These are phyloP conservation scores for Ensete ventricosum DNA, from an alignment of 176 grass and related monocot species.

Conservation along the genomic window DNA sequence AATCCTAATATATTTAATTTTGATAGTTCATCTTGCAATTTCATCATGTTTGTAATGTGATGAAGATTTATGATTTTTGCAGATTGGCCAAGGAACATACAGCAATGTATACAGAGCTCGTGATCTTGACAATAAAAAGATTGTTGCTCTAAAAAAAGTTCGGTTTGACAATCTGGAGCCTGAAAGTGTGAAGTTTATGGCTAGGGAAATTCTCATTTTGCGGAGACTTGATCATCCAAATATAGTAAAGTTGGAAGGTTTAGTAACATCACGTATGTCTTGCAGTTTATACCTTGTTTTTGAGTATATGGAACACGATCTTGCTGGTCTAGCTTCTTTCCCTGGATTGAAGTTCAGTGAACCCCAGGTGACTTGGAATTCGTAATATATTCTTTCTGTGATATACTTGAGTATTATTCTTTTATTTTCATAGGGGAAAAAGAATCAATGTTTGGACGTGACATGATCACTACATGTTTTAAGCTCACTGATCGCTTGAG, in stretches of 20 bases:
- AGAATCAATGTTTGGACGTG: background rate
- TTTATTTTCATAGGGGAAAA: background rate
- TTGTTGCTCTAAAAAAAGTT: constrained; percentile 97
- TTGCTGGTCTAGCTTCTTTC: constrained; percentile 87
- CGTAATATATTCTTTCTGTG: background rate
- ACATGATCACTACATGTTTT: background rate
- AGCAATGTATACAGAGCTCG: constrained; percentile 91
- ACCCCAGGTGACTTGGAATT: constrained; percentile 50
- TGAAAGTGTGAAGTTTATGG: constrained; percentile 98
- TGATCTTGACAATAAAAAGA: constrained; percentile 82
- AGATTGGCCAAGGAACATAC: constrained; percentile 99
- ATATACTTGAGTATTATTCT: background rate
- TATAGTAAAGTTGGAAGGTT: constrained; percentile 91
- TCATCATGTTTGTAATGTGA: background rate
- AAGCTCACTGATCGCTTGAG: background rate
- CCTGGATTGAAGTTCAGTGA: constrained; percentile 81
- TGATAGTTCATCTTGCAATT: background rate
- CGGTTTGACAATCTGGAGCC: constrained; percentile 97
- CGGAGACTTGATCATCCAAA: constrained; percentile 96
- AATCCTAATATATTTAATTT: background rate
- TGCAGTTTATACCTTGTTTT: constrained; percentile 99
- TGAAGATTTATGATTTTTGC: constrained; percentile 31
- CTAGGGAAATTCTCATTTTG: constrained; percentile 91
- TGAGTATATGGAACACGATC: constrained; percentile 99
- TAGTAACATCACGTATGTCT: constrained; percentile 96